Percentiles rank a stretch among this genome's conserved stretches.
These are phyloP conservation scores for Tephrocybe sp. DNA, from an alignment of 768 basidiomycete genomes.

Conservation along the genomic window DNA sequence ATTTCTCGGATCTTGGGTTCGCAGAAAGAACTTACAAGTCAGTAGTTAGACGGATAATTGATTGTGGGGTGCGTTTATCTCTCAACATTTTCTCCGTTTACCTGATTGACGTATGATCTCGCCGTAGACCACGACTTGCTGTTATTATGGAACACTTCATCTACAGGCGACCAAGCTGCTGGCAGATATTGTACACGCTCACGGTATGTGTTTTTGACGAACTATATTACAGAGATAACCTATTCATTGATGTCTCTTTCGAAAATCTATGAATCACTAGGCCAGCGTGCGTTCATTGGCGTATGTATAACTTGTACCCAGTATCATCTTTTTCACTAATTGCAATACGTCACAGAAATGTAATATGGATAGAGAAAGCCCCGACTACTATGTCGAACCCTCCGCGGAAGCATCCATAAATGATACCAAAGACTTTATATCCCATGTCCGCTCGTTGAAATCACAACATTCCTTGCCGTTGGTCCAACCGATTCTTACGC, in stretches of 20 bases:
- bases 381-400: constrained; percentile 67
- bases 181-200: constrained; percentile 66
- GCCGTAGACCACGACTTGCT: constrained; percentile 92
- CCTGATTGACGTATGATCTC: constrained; percentile 1
- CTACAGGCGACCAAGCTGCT: constrained; percentile 77
- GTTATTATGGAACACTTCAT: constrained; percentile 87
- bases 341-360: constrained; percentile 52
- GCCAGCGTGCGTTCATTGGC: constrained; percentile 84
- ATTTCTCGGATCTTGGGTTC: constrained; percentile 67
- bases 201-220: constrained; percentile 39
- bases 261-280: constrained; percentile 36
- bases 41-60: constrained; percentile 69
- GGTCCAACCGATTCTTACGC: constrained; percentile 88
- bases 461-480: constrained; percentile 41
- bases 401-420: constrained; percentile 56
- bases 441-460: constrained; percentile 61
- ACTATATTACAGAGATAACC: neutral
- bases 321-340: neutral
- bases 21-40: constrained; percentile 66
- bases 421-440: constrained; percentile 63
- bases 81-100: constrained; percentile 3
- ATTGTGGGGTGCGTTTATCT: constrained; percentile 62
- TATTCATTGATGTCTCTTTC: no score
- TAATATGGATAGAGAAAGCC: constrained; percentile 80
- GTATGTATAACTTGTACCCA: constrained; percentile 34